Evolutionary conservation across 192 early-diverging fungal species (phyloP).

Genomic region (Coemansia sp.): DNA sequence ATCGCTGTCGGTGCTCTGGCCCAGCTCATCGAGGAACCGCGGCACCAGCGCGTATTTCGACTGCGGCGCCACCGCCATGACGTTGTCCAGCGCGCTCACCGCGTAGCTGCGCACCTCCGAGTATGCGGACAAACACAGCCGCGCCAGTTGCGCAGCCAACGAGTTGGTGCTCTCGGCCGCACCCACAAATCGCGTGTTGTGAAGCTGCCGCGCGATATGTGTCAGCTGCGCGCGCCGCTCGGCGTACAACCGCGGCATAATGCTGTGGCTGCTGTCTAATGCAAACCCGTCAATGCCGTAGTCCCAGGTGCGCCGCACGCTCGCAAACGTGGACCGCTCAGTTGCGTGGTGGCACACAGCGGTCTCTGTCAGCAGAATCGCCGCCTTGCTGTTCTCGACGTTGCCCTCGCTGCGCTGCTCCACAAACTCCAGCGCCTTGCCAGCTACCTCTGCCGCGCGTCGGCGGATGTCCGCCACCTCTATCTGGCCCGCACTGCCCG

Average conservation of each 20-base stretch:
- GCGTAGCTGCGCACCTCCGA: conserved; percentile 38
- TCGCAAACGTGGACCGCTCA: conserved; percentile 11
- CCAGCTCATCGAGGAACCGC: conserved; percentile 31
- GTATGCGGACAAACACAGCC: conserved; percentile 43
- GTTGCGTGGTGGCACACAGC: conserved; percentile 36
- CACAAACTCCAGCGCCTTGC: conserved; percentile 50
- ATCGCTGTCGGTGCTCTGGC: conserved; percentile 28
- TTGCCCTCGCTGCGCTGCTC: conserved; percentile 61
- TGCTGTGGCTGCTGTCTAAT: conserved; percentile 16
- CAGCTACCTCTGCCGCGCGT: conserved; percentile 53
- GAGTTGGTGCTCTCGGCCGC: conserved; percentile 10
- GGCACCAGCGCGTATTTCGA: conserved; percentile 43
- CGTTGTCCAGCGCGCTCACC: conserved; percentile 24
- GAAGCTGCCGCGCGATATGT: conserved; percentile 34
- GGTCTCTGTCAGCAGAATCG: conserved; percentile 54
- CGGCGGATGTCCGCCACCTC: conserved; percentile 53
- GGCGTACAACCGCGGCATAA: conserved; percentile 36
- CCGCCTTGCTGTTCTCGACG: conserved; percentile 66
- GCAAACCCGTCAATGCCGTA: conserved; percentile 37
- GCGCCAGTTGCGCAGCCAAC: conserved; percentile 20
- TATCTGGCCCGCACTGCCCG: conserved; percentile 50
- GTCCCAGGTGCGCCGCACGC: conserved; percentile 18
- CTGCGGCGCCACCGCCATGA: conserved; percentile 22
- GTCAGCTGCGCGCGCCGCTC: conserved; percentile 9
- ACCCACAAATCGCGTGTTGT: conserved; percentile 37